Evolutionary conservation across 345 rosid species (phyloP), one percentile per base, ranked within the genome.

Genomic region (Moringa oleifera): DNA sequence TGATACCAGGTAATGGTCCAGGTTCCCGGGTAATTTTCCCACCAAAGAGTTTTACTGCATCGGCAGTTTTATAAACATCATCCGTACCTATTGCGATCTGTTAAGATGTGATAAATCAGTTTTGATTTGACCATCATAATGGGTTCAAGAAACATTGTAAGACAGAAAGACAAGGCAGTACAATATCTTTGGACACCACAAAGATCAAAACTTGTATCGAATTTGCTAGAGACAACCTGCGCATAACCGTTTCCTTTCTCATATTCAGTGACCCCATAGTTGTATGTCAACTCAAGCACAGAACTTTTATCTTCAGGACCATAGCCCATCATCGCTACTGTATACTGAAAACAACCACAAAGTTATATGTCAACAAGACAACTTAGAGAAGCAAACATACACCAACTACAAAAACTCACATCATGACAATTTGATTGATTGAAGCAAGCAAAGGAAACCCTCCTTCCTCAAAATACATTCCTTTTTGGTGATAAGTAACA

Each of bases 51-150:
- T 88, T 86, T 10, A 94, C 61, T 45, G 91, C 99, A 75, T 90
- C 96, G 25, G 99, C 95, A 16, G 96, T 94, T 83, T 71, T 90
- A 76, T 88, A 88, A 51, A 90, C 97, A 67, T 94, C 99, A 81
- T 94, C 90, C 7, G 97, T 94, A 75, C 97, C 97, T 57, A 90
- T 82, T 20, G 97, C 97, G 70, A 94, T 88, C 96, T 94, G 87
- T 69, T n/a, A 61, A 25, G 22, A 45, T 11, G 52, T 19, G 53
- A 62, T 37, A 60, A 54, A 67, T 51, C 20, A 65, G 47, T 41
- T 16, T 16, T 11, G 13, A 41, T 41, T 15, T 41, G 16, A 1
- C 12, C 47, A 41, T 4, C 33, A 41, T 41, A 41, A 11, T 41
- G 47, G 8, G 8, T 28, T n/a, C 50, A 16, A 18, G 18, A 61